Conservation (phyloP, 805 yeast genomes). For the Maudiozyma turicensis region DNA sequence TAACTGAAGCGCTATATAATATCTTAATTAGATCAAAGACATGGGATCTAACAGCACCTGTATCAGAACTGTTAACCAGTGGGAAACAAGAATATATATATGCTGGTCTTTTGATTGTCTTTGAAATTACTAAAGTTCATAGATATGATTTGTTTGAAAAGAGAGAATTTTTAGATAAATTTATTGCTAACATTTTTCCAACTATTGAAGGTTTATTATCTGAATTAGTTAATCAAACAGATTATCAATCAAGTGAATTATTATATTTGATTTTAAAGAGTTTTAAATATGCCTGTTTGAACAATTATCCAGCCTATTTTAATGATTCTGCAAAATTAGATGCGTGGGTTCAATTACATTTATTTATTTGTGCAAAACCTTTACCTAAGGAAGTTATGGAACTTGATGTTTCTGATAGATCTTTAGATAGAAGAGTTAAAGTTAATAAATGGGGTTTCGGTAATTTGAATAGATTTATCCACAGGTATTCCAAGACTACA, state of each 20-base stretch:
- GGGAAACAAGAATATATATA: constrained; percentile 34
- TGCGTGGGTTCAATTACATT: constrained; percentile 62
- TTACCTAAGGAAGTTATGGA: constrained; percentile 44
- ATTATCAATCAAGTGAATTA: constrained; percentile 34
- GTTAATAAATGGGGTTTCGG: constrained; percentile 86
- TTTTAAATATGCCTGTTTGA: constrained; percentile 53
- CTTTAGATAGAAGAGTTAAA: constrained; percentile 45
- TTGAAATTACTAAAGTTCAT: constrained; percentile 46
- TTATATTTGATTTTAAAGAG: constrained; percentile 56
- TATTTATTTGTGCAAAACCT: constrained; percentile 44
- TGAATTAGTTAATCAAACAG: constrained; percentile 25
- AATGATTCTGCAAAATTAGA: constrained; percentile 30
- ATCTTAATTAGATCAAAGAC: constrained; percentile 40
- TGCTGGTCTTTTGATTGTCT: constrained; percentile 47
- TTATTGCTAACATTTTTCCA: constrained; percentile 45
- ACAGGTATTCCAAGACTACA: constrained; percentile 46
- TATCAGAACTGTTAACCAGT: constrained; percentile 29
- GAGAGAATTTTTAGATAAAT: constrained; percentile 38
- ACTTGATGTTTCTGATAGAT: constrained; percentile 39
- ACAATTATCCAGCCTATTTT: constrained; percentile 48
- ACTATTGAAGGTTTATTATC: constrained; percentile 44
- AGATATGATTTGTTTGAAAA: constrained; percentile 45
- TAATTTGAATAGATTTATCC: constrained; percentile 60
- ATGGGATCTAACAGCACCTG: constrained; percentile 29
- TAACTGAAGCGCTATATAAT: constrained; percentile 46